Percentiles rank a stretch among this genome's conserved stretches.
These are phyloP conservation scores for Erysimum cheiri DNA, from an alignment of 441 rosid species.

Conservation along the genomic window DNA sequence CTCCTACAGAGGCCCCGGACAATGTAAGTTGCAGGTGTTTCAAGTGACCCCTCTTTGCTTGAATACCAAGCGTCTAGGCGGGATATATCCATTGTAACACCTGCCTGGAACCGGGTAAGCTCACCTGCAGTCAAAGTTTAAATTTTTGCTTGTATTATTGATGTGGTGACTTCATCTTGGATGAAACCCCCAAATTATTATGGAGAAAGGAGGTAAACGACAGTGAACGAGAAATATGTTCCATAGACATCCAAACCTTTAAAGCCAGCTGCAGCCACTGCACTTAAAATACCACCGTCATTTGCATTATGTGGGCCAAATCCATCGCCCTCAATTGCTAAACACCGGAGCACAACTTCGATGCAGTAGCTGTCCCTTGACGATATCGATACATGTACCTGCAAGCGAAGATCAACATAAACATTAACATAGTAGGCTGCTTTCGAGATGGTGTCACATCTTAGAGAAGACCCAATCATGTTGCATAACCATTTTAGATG, in stretches of 20 bases:
- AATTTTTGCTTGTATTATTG: neutral
- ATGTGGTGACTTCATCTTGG: constrained; percentile 24
- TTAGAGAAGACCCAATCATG: constrained; percentile 7
- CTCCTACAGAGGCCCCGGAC: constrained; percentile 88
- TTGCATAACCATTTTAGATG: constrained; percentile 25
- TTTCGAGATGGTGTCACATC: constrained; percentile 19
- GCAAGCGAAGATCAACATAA: constrained; percentile 42
- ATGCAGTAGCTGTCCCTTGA: constrained; percentile 78
- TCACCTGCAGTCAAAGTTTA: constrained; percentile 66
- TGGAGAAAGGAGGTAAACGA: constrained; percentile 33
- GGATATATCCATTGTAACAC: constrained; percentile 96
- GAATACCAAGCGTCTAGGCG: constrained; percentile 97
- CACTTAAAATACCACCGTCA: constrained; percentile 87
- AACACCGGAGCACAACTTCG: constrained; percentile 88
- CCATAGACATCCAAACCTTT: constrained; percentile 62
- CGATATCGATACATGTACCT: constrained; percentile 87
- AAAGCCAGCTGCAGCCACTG: constrained; percentile 92
- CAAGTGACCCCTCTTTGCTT: constrained; percentile 70
- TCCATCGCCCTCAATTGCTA: constrained; percentile 94
- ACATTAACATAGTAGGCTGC: constrained; percentile 11
- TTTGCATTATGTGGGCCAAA: constrained; percentile 63
- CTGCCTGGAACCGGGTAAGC: constrained; percentile 87
- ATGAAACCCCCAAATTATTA: constrained; percentile 12
- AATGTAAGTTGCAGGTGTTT: constrained; percentile 79
- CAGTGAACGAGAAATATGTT: constrained; percentile 30